Evolutionary conservation across 2,329 filamentous ascomycete genomes (phyloP), one percentile per base, ranked within the genome.

Genomic region (Coniochaeta sp.): DNA sequence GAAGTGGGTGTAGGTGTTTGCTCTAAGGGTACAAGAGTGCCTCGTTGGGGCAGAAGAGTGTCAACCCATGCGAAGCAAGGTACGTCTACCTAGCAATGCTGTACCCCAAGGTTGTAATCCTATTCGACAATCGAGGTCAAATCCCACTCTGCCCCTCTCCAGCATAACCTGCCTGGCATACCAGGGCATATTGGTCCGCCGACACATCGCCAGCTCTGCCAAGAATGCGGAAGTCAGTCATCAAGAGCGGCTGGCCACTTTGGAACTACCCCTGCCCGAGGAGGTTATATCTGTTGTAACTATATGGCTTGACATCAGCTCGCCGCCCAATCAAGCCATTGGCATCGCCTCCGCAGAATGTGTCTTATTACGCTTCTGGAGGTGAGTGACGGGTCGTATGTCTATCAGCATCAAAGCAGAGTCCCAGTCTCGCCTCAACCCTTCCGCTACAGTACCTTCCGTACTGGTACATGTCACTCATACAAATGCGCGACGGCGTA

Each of bases 231-330:
- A 32, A 28, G 26, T 47, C 22, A 55, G 28, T 34, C 5, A 38
- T 24, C 54, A 38, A 34, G 34, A 36, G 34, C 34, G 34, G 34
- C 34, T 36, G 34, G 30, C 28, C 28, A 38, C 26, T 55, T 55
- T 36, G 17, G 30, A 34, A 36, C 10, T 14, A 56, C n/a, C 54
- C 54, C n/a, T 56, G 54, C 6, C n/a, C 30, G 54, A 3, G 30
- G 34, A 56, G 54, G 54, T 56, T 34, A 56, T 56, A 56, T 56
- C 30, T 56, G 12, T 10, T 22, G 54, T 36, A 34, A 36, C 54
- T 56, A 56, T 56, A 56, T 24, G 30, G 28, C 54, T 56, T 56
- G 54, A 56, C 54, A 24, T n/a, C 54, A 17, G 28, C 54, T 56
- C 10, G 30, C 54, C n/a, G 34, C n/a, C 54, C 54, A 56, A 38